Evolutionary conservation across 2,329 filamentous ascomycete species (phyloP).

Genomic region (Macrophomina pseudophaseolina): DNA sequence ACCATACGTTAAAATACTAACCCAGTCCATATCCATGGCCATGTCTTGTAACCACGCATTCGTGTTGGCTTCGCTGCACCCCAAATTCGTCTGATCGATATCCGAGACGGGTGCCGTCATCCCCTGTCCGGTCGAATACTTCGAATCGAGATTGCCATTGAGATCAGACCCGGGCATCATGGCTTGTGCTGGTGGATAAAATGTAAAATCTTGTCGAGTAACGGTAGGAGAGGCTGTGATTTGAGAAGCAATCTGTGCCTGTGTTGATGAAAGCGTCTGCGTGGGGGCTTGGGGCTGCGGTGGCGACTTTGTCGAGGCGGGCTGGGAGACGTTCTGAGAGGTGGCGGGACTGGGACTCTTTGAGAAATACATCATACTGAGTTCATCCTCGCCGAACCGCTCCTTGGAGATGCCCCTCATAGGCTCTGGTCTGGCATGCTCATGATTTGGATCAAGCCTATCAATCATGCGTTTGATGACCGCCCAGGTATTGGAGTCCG

Average conservation of each 20-base stretch:
- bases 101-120: conserved; percentile 27
- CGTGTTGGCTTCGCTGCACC: conserved; percentile 43
- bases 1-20: conserved; percentile 30
- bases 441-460: conserved; percentile 39
- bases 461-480: conserved; percentile 47
- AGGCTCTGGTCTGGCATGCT: conserved; percentile 3
- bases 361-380: conserved; percentile 18
- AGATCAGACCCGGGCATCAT: neutral
- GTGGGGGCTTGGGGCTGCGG: neutral
- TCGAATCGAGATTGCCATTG: conserved; percentile 23
- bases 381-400: conserved; percentile 16
- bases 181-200: conserved; percentile 5
- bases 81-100: conserved; percentile 28
- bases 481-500: conserved; percentile 43
- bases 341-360: conserved; percentile 20
- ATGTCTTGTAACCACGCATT: conserved; percentile 33
- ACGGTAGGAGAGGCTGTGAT: neutral
- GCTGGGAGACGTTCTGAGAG: neutral
- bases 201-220: conserved; percentile 11
- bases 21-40: conserved; percentile 44
- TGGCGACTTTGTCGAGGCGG: neutral
- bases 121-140: conserved; percentile 11
- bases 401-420: conserved; percentile 18
- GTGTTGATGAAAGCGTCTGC: neutral
- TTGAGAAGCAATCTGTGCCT: conserved; percentile 1